Percentiles rank a stretch among this genome's conserved stretches.
These are phyloP conservation scores for Mycena olivaceomarginata DNA, from an alignment of 768 basidiomycete genomes.

Conservation along the genomic window DNA sequence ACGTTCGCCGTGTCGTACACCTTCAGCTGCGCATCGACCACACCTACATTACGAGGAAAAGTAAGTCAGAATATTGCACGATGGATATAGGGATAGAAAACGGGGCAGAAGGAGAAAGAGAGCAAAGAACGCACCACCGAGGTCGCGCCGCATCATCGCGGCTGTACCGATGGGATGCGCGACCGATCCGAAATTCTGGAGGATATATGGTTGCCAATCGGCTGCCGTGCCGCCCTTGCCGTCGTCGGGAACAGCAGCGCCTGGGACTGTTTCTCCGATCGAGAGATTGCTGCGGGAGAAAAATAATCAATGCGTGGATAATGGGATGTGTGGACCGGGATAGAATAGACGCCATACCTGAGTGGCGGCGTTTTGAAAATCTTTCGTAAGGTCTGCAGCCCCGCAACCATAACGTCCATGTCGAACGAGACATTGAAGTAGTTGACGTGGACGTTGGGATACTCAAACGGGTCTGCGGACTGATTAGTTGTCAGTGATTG, in stretches of 20 bases:
- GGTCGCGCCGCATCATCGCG: slow-evolving; percentile 59
- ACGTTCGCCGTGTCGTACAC: too few relatives aligned
- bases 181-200: slow-evolving; percentile 60
- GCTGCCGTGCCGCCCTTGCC: slow-evolving; percentile 63
- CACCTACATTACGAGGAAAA: too few relatives aligned
- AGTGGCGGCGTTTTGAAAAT: slow-evolving; percentile 64
- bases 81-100: too few relatives aligned
- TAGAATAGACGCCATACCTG: slow-evolving; percentile 49
- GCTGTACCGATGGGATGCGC: slow-evolving; percentile 69
- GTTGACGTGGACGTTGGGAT: slow-evolving; percentile 69
- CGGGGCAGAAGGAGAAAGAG: too few relatives aligned
- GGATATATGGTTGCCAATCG: slow-evolving; percentile 66
- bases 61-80: too few relatives aligned
- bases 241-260: slow-evolving; percentile 62
- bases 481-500: slow-evolving; percentile 39
- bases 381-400: slow-evolving; percentile 62
- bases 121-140: slow-evolving; percentile 55
- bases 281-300: slow-evolving; percentile 35
- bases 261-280: slow-evolving; percentile 65
- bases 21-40: too few relatives aligned
- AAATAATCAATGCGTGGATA: too few relatives aligned
- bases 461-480: slow-evolving; percentile 67
- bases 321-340: too few relatives aligned
- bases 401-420: slow-evolving; percentile 67
- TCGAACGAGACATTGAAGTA: slow-evolving; percentile 72